Percentiles rank a stretch among this genome's conserved stretches.
Conservation (phyloP, 129 eudicot genomes). For the Sambucus nigra region DNA sequence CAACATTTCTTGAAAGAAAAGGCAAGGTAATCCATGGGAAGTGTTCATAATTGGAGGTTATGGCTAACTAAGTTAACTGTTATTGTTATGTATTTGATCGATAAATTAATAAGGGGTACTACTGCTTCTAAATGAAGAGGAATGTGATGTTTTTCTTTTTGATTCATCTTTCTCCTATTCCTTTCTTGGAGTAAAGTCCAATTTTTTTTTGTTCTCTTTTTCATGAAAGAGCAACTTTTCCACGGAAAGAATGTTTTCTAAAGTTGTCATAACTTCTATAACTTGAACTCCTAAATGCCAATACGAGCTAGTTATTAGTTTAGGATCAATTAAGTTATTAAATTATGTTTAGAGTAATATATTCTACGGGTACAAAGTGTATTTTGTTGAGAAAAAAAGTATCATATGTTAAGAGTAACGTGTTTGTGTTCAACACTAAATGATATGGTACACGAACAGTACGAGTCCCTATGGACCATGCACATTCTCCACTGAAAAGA, state of each 20-base stretch:
- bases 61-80: not conserved
- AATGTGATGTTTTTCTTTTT: slow-evolving; percentile 27
- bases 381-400: too few relatives aligned
- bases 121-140: slow-evolving; percentile 4
- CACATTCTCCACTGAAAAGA: too few relatives aligned
- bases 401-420: too few relatives aligned
- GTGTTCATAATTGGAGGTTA: not conserved
- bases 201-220: not conserved
- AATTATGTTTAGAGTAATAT: too few relatives aligned
- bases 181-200: slow-evolving; percentile 20
- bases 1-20: slow-evolving; percentile 31
- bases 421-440: too few relatives aligned
- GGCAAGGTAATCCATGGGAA: not conserved
- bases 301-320: too few relatives aligned
- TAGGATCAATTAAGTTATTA: too few relatives aligned
- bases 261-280: too few relatives aligned
- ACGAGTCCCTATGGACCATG: too few relatives aligned
- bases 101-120: not conserved
- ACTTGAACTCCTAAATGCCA: too few relatives aligned
- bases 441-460: too few relatives aligned
- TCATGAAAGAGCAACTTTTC: slow-evolving; percentile 5
- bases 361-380: too few relatives aligned
- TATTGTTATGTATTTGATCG: not conserved
- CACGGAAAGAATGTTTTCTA: slow-evolving; percentile 11
- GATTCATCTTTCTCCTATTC: slow-evolving; percentile 19